phyloP scores from a whole-genome alignment of 2,329 filamentous ascomycete species.

The Ophiocordyceps australis region DNA sequence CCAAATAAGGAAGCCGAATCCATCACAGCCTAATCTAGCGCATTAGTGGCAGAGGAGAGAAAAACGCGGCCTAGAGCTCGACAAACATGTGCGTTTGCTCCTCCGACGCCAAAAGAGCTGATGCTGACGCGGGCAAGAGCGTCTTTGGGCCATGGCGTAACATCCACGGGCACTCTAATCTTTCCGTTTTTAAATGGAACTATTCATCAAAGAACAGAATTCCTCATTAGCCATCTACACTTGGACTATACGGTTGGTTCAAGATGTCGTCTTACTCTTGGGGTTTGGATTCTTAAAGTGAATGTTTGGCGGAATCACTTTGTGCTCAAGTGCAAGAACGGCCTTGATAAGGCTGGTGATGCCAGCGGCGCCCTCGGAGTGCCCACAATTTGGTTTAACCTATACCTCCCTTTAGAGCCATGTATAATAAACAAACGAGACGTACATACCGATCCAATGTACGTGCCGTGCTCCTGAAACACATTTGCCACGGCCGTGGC shows the following conservation, averaged over 20 bases:
- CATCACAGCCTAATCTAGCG: no score
- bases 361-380: constrained; percentile 10
- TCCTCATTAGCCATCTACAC: no score
- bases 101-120: constrained; percentile 24
- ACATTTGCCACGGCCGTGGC: constrained; percentile 12
- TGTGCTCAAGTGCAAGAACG: constrained; percentile 8
- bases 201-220: no score
- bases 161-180: constrained; percentile 10
- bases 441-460: constrained; percentile 6
- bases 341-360: constrained; percentile 10
- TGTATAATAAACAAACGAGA: no score
- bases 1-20: no score
- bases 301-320: constrained; percentile 7
- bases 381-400: constrained; percentile 14
- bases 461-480: constrained; percentile 7
- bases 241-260: no score
- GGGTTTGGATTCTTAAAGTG: constrained; percentile 7
- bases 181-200: constrained; percentile 6
- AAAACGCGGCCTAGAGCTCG: no score
- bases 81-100: constrained; percentile 22
- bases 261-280: no score
- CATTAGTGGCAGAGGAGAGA: no score
- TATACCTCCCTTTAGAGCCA: no score
- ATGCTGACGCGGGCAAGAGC: constrained; percentile 22
- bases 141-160: constrained; percentile 14